Percentiles rank a stretch among this genome's conserved stretches.
Conservation (phyloP, 306 rosid genomes). For the Casuarina cunninghamiana region DNA sequence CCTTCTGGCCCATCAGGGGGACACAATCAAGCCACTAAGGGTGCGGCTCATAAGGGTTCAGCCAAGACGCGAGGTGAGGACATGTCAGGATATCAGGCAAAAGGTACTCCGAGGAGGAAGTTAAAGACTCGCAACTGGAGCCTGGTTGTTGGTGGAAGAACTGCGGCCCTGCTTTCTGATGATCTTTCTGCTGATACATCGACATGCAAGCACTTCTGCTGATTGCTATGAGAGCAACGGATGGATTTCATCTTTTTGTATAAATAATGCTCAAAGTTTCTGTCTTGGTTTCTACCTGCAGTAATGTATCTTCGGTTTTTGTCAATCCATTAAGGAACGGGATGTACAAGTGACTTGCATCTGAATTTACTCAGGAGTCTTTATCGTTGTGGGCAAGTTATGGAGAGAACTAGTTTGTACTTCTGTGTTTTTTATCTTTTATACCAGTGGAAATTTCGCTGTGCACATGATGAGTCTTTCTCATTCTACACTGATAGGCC, state of each 20-base stretch:
- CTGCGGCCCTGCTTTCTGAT: neutral
- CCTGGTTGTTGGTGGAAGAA: neutral
- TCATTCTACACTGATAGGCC: no score
- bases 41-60: neutral
- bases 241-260: neutral
- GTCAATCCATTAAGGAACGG: neutral
- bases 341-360: neutral
- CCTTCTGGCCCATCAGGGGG: conserved; percentile 17
- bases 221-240: neutral
- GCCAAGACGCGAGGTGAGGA: neutral
- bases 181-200: neutral
- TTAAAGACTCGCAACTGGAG: neutral
- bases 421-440: no score
- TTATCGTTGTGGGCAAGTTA: no score
- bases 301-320: neutral
- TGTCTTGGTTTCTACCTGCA: neutral
- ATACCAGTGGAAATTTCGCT: no score
- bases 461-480: no score
- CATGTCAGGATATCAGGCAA: neutral
- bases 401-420: no score
- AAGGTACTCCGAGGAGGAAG: neutral
- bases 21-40: neutral
- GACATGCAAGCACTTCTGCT: neutral
- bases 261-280: neutral
- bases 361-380: neutral